Percentiles rank a stretch among this genome's conserved stretches.
Conservation (phyloP, 83 land plant genomes). For the Isoetes engelmannii region DNA sequence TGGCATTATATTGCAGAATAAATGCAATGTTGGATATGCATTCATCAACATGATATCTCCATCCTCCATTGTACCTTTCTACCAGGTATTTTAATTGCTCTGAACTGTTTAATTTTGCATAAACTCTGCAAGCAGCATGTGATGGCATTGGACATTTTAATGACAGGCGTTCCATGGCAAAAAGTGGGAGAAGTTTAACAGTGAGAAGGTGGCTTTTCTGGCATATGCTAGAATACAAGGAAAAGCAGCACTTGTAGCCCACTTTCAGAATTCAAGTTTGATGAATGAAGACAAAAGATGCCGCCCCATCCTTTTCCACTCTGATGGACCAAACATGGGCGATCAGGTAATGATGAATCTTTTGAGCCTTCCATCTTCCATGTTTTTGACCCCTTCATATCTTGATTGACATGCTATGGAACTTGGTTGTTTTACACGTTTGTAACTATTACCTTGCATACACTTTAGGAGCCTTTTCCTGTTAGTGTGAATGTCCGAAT, state of each 20-base stretch:
- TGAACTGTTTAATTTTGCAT: not conserved
- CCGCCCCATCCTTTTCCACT: constrained; percentile 82
- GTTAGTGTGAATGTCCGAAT: constrained; percentile 56
- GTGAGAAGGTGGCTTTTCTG: constrained; percentile 82
- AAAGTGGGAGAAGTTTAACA: constrained; percentile 89
- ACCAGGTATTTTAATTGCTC: constrained; percentile 46
- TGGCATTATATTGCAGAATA: constrained; percentile 47
- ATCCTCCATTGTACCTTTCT: constrained; percentile 54
- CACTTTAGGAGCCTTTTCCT: constrained; percentile 72
- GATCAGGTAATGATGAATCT: constrained; percentile 52
- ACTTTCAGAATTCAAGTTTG: constrained; percentile 83
- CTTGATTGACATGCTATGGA: not conserved
- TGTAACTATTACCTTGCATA: not conserved
- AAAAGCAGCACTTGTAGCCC: constrained; percentile 70
- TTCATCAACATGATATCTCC: constrained; percentile 86
- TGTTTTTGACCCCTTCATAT: not conserved
- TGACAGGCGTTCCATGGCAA: constrained; percentile 76
- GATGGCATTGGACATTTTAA: not conserved
- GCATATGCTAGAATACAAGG: constrained; percentile 93
- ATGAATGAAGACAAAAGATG: constrained; percentile 94
- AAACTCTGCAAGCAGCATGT: not conserved
- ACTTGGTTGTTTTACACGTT: constrained; percentile 16
- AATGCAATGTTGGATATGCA: constrained; percentile 95
- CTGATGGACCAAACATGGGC: constrained; percentile 71
- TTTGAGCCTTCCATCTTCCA: not conserved